A percentile compares a stretch with the other conserved stretches of the same genome.
Evolutionary conservation across 768 basidiomycete genomes (phyloP).

Genomic region (Candolleomyces aberdarensis): DNA sequence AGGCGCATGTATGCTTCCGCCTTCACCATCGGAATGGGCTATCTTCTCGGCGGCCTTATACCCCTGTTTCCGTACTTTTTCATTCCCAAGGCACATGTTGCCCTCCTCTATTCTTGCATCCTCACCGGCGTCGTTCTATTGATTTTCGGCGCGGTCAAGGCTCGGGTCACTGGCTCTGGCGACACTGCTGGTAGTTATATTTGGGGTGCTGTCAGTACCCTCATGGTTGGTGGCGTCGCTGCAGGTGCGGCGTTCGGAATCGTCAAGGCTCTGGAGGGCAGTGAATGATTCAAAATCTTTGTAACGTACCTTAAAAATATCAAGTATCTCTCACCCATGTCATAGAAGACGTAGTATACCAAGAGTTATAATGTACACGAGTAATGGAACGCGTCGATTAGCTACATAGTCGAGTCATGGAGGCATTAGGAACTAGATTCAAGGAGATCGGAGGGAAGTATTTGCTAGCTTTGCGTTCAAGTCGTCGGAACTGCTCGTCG

Average conservation of each 20-base stretch:
- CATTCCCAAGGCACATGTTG: conserved; percentile 62
- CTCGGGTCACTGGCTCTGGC: conserved; percentile 83
- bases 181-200: conserved; percentile 63
- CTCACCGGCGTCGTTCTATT: conserved; percentile 85
- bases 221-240: conserved; percentile 87
- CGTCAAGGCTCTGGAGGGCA: conserved; percentile 44
- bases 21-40: conserved; percentile 92
- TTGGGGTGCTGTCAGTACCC: conserved; percentile 84
- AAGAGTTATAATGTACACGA: neutral
- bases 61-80: conserved; percentile 94
- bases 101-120: conserved; percentile 70
- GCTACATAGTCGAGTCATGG: neutral
- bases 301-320: neutral
- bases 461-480: neutral
- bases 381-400: neutral
- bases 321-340: neutral
- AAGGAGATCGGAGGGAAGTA: neutral
- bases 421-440: neutral
- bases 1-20: conserved; percentile 86
- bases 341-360: conserved; percentile 4
- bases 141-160: conserved; percentile 88
- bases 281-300: neutral
- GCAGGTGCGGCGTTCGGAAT: conserved; percentile 67
- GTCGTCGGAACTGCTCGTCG: neutral
- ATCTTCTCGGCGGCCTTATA: conserved; percentile 90